Conservation (phyloP, 352 stramenopile species). For the Globisporangium cystogenes region DNA sequence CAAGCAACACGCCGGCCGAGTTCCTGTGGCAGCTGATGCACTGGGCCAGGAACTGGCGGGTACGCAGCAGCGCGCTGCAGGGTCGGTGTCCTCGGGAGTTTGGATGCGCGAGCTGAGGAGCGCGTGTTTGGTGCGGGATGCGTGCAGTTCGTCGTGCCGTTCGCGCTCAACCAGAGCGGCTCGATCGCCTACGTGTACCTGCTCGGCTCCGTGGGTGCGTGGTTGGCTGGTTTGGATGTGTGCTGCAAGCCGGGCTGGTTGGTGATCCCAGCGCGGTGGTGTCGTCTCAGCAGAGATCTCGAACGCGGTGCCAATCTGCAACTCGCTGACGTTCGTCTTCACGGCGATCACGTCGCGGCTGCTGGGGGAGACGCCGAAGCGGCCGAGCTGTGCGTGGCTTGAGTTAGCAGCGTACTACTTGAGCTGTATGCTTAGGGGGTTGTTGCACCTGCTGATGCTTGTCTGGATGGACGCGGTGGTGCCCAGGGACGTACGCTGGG, state of each 20-base stretch:
- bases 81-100: not conserved
- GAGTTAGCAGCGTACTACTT: too few relatives aligned
- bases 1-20: slow-evolving; percentile 52
- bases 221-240: not conserved
- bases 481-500: slow-evolving; percentile 47
- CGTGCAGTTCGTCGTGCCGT: slow-evolving; percentile 73
- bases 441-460: too few relatives aligned
- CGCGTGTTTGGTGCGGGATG: not conserved
- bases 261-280: not conserved
- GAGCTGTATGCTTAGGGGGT: too few relatives aligned
- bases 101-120: not conserved
- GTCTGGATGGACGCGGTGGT: not conserved
- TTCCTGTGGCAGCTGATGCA: slow-evolving; percentile 39
- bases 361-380: slow-evolving; percentile 64
- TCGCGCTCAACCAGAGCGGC: slow-evolving; percentile 78
- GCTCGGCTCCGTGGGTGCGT: slow-evolving; percentile 57
- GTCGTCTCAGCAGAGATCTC: slow-evolving; percentile 52
- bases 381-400: slow-evolving; percentile 55
- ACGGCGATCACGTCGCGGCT: slow-evolving; percentile 76
- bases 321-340: slow-evolving; percentile 86
- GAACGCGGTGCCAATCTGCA: slow-evolving; percentile 85
- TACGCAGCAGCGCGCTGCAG: slow-evolving; percentile 9
- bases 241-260: not conserved
- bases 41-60: slow-evolving; percentile 70
- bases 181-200: slow-evolving; percentile 79